Percentiles rank a stretch among this genome's conserved stretches.
Evolutionary conservation across 768 basidiomycete genomes (phyloP).

Genomic region (Leccinellum albellum): DNA sequence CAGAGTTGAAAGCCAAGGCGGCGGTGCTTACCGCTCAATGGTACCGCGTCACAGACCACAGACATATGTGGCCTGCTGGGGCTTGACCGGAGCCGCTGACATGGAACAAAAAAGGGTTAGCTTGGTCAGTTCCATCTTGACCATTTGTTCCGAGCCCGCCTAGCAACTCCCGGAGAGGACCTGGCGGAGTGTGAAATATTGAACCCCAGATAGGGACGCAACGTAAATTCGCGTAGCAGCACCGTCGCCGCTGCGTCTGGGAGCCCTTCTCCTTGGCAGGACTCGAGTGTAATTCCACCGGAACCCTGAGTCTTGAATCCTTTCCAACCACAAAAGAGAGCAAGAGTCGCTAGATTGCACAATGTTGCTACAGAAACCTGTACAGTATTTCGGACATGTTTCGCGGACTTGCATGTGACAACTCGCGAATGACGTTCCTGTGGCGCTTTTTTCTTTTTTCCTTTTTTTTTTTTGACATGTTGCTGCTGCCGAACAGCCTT

Average conservation of each 20-base stretch:
- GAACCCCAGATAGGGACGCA: constrained; percentile 4
- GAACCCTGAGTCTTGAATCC: background rate
- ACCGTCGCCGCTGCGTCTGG: too few relatives aligned
- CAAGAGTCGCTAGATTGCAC: background rate
- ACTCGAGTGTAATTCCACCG: too few relatives aligned
- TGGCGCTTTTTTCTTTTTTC: constrained; percentile 14
- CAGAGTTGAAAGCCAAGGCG: constrained; percentile 26
- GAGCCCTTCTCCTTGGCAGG: too few relatives aligned
- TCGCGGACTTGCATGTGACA: background rate
- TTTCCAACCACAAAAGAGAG: background rate
- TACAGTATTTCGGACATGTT: background rate
- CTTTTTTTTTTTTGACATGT: constrained; percentile 11
- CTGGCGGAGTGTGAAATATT: constrained; percentile 16
- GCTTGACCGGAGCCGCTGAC: constrained; percentile 27
- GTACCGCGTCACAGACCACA: constrained; percentile 21
- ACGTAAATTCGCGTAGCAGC: constrained; percentile 4
- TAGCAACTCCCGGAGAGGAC: constrained; percentile 30
- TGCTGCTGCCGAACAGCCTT: constrained; percentile 10
- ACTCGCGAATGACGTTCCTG: constrained; percentile 12
- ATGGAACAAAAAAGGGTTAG: constrained; percentile 30
- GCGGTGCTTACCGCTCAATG: constrained; percentile 15
- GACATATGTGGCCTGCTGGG: constrained; percentile 26
- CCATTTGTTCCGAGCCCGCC: constrained; percentile 27
- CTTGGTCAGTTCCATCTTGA: constrained; percentile 13
- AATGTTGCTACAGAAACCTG: background rate